Conservation (phyloP, 176 grass and related monocot species). For the Thinopyrum elongatum region DNA sequence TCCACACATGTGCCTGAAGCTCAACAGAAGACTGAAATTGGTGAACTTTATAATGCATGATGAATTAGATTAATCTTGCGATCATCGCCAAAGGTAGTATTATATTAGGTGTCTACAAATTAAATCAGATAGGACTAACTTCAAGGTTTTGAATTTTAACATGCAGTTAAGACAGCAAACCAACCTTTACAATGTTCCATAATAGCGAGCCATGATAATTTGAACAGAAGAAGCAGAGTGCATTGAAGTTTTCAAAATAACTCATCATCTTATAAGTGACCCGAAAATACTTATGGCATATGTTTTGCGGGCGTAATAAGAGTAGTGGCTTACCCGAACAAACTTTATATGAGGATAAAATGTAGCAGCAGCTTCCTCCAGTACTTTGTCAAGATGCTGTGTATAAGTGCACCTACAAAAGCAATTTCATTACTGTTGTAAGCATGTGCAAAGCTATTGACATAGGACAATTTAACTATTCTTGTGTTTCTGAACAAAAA, state of each 20-base stretch:
- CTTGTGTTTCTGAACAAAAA: conserved; percentile 5
- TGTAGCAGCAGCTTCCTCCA: conserved; percentile 79
- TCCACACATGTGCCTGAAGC: not conserved
- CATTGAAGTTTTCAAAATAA: not conserved
- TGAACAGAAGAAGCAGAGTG: conserved; percentile 2
- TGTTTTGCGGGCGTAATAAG: not conserved
- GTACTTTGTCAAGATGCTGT: conserved; percentile 79
- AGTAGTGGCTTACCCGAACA: conserved; percentile 55
- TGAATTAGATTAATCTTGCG: not conserved
- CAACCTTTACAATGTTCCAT: not conserved
- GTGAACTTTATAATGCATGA: not conserved
- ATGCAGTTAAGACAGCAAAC: not conserved
- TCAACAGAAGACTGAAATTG: not conserved
- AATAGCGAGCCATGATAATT: not conserved
- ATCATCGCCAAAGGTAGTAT: not conserved
- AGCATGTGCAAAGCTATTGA: not conserved
- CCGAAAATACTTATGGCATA: not conserved
- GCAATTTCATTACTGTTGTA: conserved; percentile 15
- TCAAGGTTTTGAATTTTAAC: not conserved
- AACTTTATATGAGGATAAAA: conserved; percentile 86
- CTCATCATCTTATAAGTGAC: not conserved
- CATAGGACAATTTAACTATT: not conserved
- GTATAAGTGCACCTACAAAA: conserved; percentile 73
- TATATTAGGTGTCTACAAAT: not conserved
- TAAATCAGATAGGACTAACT: not conserved